These are phyloP conservation scores for Drechslerella stenobrocha DNA, from an alignment of 2,329 filamentous ascomycete genomes.

Conservation along the genomic window DNA sequence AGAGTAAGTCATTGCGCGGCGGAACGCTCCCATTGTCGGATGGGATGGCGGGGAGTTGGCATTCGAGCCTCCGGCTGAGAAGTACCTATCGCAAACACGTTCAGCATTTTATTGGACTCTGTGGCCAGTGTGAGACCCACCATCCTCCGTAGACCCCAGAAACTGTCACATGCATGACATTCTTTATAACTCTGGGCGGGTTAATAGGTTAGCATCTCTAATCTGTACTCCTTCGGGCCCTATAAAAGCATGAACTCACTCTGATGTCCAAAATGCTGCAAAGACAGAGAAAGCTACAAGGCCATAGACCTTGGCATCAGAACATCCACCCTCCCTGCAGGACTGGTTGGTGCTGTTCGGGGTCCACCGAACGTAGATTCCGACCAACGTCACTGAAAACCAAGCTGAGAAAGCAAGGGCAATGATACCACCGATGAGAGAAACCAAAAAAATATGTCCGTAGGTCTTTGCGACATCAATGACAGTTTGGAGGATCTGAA, in stretches of 20 bases:
- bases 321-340: conserved; percentile 64
- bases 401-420: conserved; percentile 78
- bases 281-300: conserved; percentile 86
- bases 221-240: too few species aligned
- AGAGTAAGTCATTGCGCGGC: conserved; percentile 80
- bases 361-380: conserved; percentile 79
- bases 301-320: conserved; percentile 76
- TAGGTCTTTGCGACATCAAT: conserved; percentile 82
- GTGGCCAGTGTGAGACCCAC: conserved; percentile 55
- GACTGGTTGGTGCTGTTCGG: conserved; percentile 61
- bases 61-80: conserved; percentile 65
- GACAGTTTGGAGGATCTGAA: conserved; percentile 74
- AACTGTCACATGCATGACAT: conserved; percentile 84
- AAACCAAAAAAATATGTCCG: conserved; percentile 85
- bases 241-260: conserved; percentile 62
- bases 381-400: conserved; percentile 83
- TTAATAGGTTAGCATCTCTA: not conserved
- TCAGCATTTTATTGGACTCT: not conserved
- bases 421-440: conserved; percentile 76
- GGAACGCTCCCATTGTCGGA: conserved; percentile 80
- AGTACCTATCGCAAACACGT: conserved; percentile 62
- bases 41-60: conserved; percentile 68
- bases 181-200: conserved; percentile 65
- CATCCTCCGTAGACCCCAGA: conserved; percentile 88
- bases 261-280: conserved; percentile 89